These are phyloP conservation scores for Aspergillus intermedius DNA, from an alignment of 2,329 filamentous ascomycete genomes.

Conservation along the genomic window DNA sequence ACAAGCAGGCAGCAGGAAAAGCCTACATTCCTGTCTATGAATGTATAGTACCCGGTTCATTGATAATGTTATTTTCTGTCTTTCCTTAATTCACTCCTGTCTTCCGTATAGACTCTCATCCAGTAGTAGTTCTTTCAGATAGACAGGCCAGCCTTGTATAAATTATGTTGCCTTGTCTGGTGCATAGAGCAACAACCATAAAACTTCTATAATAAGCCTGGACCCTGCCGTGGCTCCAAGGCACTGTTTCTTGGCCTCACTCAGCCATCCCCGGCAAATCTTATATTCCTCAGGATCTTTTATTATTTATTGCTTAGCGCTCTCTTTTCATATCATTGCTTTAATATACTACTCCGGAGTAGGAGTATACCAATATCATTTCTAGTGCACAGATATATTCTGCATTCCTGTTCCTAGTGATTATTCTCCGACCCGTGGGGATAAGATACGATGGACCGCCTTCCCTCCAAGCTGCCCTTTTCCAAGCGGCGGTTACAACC, in stretches of 20 bases:
- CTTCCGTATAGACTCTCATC: neutral
- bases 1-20: neutral
- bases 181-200: no score
- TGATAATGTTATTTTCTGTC: neutral
- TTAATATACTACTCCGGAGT: no score
- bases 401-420: neutral
- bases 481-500: constrained; percentile 47
- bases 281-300: neutral
- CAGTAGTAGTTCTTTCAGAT: no score
- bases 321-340: no score
- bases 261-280: neutral
- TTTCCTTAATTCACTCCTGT: neutral
- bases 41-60: neutral
- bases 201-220: no score
- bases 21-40: neutral
- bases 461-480: constrained; percentile 45
- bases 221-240: no score
- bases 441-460: constrained; percentile 17
- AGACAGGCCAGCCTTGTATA: neutral
- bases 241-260: neutral
- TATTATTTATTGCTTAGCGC: neutral
- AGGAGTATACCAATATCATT: neutral
- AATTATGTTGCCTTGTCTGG: neutral
- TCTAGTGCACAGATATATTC: no score
- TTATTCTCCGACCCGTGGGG: neutral